Evolutionary conservation across 495 filamentous ascomycete genomes (phyloP).

Genomic region (Neurospora terricola): DNA sequence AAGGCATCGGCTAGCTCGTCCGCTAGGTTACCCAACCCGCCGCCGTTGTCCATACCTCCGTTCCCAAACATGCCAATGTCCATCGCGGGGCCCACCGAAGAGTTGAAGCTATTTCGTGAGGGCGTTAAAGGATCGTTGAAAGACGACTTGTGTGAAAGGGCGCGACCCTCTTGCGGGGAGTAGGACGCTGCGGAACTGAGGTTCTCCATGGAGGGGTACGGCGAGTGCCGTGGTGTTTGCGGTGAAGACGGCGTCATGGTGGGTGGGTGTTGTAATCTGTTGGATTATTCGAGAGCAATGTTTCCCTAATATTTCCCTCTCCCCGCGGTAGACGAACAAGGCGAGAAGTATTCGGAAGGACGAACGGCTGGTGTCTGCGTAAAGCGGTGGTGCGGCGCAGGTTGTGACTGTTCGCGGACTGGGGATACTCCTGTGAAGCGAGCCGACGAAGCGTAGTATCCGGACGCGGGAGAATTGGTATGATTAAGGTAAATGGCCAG

Average conservation of each 20-base stretch:
- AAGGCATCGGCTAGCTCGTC: conserved; percentile 63
- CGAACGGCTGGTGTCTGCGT: background rate
- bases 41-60: conserved; percentile 29
- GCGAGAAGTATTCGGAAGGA: background rate
- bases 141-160: conserved; percentile 45
- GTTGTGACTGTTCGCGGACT: background rate
- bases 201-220: conserved; percentile 53
- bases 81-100: conserved; percentile 26
- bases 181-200: conserved; percentile 37
- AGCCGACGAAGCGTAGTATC: background rate
- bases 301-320: background rate
- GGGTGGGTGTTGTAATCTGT: background rate
- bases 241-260: conserved; percentile 38
- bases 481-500: background rate
- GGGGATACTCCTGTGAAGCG: background rate
- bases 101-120: conserved; percentile 42
- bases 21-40: conserved; percentile 72
- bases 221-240: conserved; percentile 54
- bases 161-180: conserved; percentile 30
- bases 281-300: background rate
- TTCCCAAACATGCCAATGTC: conserved; percentile 41
- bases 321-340: background rate
- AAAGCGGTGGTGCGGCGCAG: background rate
- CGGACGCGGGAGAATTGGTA: background rate
- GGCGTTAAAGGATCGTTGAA: conserved; percentile 53